Conservation (phyloP, 2,329 filamentous ascomycete species). For the Penicillium sp. region DNA sequence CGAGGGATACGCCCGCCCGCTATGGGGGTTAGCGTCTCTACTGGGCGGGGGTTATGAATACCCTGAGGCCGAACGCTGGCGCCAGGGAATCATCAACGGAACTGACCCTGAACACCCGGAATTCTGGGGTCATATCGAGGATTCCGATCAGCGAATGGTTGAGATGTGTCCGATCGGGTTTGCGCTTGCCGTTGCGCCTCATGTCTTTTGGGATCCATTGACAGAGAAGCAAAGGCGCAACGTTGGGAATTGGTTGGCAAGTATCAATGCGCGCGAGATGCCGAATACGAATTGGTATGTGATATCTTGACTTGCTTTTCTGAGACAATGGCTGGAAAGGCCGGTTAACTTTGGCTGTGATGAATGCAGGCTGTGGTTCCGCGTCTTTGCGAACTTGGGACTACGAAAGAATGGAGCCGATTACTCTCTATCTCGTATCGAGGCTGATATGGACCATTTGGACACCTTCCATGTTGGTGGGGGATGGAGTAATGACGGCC, state of each 20-base stretch:
- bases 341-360: background rate
- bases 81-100: slow-evolving; percentile 66
- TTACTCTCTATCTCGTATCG: slow-evolving; percentile 65
- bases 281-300: slow-evolving; percentile 61
- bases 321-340: background rate
- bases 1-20: slow-evolving; percentile 69
- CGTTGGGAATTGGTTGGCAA: slow-evolving; percentile 68
- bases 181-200: slow-evolving; percentile 64
- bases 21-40: slow-evolving; percentile 70
- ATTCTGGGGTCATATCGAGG: slow-evolving; percentile 72
- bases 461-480: slow-evolving; percentile 78
- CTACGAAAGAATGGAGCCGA: slow-evolving; percentile 69
- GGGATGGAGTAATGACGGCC: slow-evolving; percentile 79
- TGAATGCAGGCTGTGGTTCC: slow-evolving; percentile 70
- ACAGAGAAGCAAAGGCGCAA: slow-evolving; percentile 60
- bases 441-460: slow-evolving; percentile 71
- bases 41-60: slow-evolving; percentile 66
- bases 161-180: slow-evolving; percentile 79
- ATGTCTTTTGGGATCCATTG: slow-evolving; percentile 63
- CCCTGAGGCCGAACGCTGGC: slow-evolving; percentile 60
- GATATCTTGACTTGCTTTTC: background rate
- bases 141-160: slow-evolving; percentile 79
- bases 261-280: slow-evolving; percentile 73
- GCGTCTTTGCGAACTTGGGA: slow-evolving; percentile 77
- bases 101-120: slow-evolving; percentile 67